Evolutionary conservation across 805 yeast genomes (phyloP).

Genomic region (Wickerhamomyces silvicola): DNA sequence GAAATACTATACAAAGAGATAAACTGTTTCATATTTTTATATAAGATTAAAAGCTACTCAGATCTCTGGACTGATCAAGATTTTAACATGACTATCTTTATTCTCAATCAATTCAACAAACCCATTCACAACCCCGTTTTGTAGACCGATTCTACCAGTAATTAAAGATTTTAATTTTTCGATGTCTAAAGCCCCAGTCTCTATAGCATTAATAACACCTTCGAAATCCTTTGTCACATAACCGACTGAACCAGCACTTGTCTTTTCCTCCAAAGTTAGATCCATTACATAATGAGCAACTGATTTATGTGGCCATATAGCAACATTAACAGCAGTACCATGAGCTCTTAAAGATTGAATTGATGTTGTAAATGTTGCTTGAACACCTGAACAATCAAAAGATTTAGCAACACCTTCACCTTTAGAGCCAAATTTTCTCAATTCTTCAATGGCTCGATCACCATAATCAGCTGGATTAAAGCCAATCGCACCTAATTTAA

Average conservation of each 20-base stretch:
- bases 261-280: constrained; percentile 35
- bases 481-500: constrained; percentile 36
- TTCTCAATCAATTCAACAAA: constrained; percentile 35
- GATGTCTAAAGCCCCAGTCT: constrained; percentile 28
- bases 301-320: constrained; percentile 43
- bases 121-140: constrained; percentile 36
- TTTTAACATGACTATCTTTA: constrained; percentile 41
- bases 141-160: constrained; percentile 32
- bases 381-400: constrained; percentile 49
- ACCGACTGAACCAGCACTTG: constrained; percentile 39
- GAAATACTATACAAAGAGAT: too few relatives aligned
- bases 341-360: constrained; percentile 33
- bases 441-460: constrained; percentile 25
- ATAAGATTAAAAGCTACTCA: too few relatives aligned
- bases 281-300: constrained; percentile 42
- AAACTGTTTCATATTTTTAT: too few relatives aligned
- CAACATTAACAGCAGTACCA: constrained; percentile 41
- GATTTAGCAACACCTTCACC: constrained; percentile 43
- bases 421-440: constrained; percentile 31
- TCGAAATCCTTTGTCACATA: constrained; percentile 37
- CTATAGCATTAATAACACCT: constrained; percentile 36
- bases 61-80: constrained; percentile 32
- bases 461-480: constrained; percentile 35
- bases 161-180: constrained; percentile 31
- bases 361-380: constrained; percentile 36